Base-by-base conservation (phyloP, 805 yeast genomes). In the Candida michaelii region DNA sequence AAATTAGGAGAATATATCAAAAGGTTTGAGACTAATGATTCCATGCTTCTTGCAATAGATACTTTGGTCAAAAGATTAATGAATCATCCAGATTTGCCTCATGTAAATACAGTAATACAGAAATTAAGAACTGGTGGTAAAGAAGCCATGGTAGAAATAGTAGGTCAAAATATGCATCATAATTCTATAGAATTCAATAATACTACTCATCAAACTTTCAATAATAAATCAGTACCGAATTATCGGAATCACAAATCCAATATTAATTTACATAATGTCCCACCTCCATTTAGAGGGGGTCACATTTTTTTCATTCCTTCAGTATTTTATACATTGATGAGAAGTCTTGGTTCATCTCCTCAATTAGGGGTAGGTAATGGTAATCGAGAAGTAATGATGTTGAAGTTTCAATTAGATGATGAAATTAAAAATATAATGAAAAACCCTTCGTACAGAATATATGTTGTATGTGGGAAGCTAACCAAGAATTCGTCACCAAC, bases 311-410 rank as follows among this genome's bases (percentile, higher is more conserved):
- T 80, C 62, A 63, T 65, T 42, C 76, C 66, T 46, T 74, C 79
- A 30, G 82, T 84, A 1, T 84, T 83, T 58, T 84, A 72, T 58
- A 62, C 59, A 9, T 58, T 79, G 27, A 71, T 71, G 43, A 60
- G 76, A 39, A 54, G 74, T 29, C 60, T 83, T 2, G 69, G 73
- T 23, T 73, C 68, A 12, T 62, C 71, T 30, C 83, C 85, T 7
- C 74, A 73, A 23, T 51, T 69, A 12, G 71, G 76, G 2, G 65
- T 65, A 6, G 65, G 71, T 1, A 18, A 19, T 12, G 9, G 14
- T 15, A 27, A 13, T 2, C 36, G 42, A 31, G 36, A 29, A n/a
- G 43, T 42, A 11, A 30, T 40, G 9, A 12, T 0, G 66, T 70
- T 12, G 64, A 80, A 49, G 81, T 80, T 3, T 66, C 7, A 17